Conservation (phyloP, 2,329 filamentous ascomycete species). For the Pseudocercospora musae region DNA sequence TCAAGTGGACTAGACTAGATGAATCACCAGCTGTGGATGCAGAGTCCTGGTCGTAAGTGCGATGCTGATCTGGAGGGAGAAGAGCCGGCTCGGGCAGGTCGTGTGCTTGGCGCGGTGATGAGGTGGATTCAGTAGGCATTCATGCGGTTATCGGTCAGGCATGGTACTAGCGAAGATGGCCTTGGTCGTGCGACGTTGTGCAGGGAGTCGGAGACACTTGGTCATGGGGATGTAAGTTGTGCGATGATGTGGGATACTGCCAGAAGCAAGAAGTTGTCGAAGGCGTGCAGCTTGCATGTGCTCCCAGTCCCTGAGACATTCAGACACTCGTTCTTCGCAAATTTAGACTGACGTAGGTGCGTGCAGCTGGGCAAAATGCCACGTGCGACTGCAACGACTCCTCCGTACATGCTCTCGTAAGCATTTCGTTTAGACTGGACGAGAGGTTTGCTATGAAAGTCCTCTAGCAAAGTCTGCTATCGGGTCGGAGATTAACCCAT, state of each 20-base stretch:
- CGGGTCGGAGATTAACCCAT: neutral
- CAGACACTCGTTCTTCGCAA: neutral
- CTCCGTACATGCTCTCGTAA: neutral
- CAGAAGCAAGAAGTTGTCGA: neutral
- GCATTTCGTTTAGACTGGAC: neutral
- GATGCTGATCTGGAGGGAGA: constrained; percentile 24
- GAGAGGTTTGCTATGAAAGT: neutral
- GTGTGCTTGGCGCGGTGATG: constrained; percentile 5
- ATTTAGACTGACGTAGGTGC: neutral
- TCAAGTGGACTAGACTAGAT: constrained; percentile 31
- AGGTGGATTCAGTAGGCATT: constrained; percentile 26
- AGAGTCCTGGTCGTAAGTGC: constrained; percentile 19
- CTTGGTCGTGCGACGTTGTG: neutral
- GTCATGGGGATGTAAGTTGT: neutral
- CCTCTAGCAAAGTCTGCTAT: neutral
- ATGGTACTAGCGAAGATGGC: neutral
- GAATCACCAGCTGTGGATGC: constrained; percentile 26
- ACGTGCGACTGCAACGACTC: neutral
- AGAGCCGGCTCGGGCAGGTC: constrained; percentile 15
- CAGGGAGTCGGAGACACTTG: neutral
- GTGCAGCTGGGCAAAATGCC: neutral
- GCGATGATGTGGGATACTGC: neutral
- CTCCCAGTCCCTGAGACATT: neutral
- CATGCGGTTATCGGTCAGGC: constrained; percentile 22
- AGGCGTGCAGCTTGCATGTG: neutral